Evolutionary conservation across 2,329 filamentous ascomycete genomes (phyloP), one percentile per base, ranked within the genome.

Genomic region (Trichoderma breve): DNA sequence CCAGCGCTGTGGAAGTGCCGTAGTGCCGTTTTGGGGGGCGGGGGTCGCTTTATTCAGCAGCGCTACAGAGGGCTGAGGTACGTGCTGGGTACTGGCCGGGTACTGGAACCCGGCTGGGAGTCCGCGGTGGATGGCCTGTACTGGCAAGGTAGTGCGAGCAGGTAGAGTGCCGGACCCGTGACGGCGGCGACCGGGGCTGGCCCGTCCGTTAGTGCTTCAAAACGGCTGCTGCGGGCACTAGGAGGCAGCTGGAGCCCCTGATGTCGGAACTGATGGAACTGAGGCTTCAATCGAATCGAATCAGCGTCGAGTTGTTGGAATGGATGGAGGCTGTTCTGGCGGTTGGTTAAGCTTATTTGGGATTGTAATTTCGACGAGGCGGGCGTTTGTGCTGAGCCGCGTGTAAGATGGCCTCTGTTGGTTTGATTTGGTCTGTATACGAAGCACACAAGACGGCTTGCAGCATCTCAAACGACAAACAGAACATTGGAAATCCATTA

Each of bases 1-100:
- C 65, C 65, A 69, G 34, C 65, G 55, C 34, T 61, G 36, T 61
- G 66, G 26, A 61, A 69, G 28, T 47, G 57, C 66, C 66, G 57
- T 62, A 53, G 66, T 58, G 57, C 39, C 66, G 66, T 51, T 62
- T 70, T 51, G n/a, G 66, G 55, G 26, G 55, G 66, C 32, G 53
- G 66, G 55, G 34, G 26, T 26, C 15, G n/a, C 24, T 36, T 43
- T 58, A 43, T 58, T 21, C 53, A 30, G 65, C 43, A 53, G 62
- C 62, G 43, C 43, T 53, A 11, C 61, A 30, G 61, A 36, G 15
- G 34, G 34, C 32, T 63, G 28, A 7, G 32, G n/a, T 55, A 66
- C 63, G 47, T 9, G 24, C 18, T 26, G 24, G 18, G 36, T 64
- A 64, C 61, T 1, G 24, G 21, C 34, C 9, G 30, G 47, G 12